These are phyloP conservation scores for Musa acuminata DNA, from an alignment of 176 grass and related monocot genomes.

Conservation along the genomic window DNA sequence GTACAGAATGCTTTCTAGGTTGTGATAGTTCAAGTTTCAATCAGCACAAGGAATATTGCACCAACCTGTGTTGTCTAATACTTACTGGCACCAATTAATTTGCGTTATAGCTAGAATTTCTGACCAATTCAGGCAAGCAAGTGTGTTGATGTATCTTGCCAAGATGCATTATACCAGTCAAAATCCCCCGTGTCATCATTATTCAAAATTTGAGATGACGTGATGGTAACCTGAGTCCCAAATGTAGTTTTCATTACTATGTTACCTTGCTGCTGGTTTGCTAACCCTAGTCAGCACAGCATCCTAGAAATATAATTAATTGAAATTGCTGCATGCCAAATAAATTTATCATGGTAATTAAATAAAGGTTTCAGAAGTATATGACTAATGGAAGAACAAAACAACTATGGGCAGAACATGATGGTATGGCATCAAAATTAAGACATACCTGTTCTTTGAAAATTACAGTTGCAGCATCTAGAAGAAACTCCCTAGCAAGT, in stretches of 20 bases:
- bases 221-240: neutral
- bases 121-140: no score
- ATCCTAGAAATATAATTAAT: neutral
- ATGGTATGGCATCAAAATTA: neutral
- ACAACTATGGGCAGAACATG: neutral
- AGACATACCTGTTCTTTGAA: constrained; percentile 89
- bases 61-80: no score
- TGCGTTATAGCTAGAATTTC: no score
- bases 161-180: neutral
- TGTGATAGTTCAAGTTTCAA: no score
- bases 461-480: constrained; percentile 87
- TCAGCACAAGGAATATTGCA: no score
- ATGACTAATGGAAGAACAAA: neutral
- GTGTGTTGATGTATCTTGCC: no score
- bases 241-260: neutral
- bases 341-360: neutral
- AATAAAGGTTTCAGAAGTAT: neutral
- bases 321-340: neutral
- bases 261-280: neutral
- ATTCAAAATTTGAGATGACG: neutral
- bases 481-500: constrained; percentile 90
- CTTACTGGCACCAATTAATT: no score
- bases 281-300: neutral
- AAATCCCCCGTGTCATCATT: neutral
- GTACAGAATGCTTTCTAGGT: no score